Base-by-base conservation (phyloP, 1,284 basidiomycete genomes). In the Sanghuangporus baumii region DNA sequence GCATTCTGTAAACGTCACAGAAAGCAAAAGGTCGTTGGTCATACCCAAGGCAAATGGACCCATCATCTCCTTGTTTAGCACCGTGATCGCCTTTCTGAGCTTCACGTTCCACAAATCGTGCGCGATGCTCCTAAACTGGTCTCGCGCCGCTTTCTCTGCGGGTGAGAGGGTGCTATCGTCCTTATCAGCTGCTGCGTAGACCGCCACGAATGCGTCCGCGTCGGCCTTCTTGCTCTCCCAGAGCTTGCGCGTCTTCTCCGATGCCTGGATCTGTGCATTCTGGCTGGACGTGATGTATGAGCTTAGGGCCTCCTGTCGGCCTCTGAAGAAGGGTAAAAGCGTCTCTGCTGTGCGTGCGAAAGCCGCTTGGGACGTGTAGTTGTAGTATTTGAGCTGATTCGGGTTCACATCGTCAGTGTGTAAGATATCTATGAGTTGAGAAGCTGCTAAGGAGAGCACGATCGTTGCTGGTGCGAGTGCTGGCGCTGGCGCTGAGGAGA, bases 401-500 rank as follows among this genome's bases (percentile, higher is more conserved):
- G 86, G 86, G 65, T 83, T 76, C 0, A 78, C 82, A 1, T 74
- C 73, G 3, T 79, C 78, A 1, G 82, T 79, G 70, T 94, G 89
- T 12, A 86, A 74, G 1, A 92, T 74, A 0, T 81, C 79, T 66
- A 94, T 85, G 65, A 94, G 79, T 23, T 75, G 74, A 64, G 83
- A 84, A 54, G 83, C 85, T 5, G 78, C 73, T 4, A 80, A 75
- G 65, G 79, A 76, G 69, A 87, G 87, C 7, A 87, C 88, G 64
- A 94, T 85, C 0, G 93, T 94, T 0, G 92, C 90, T 0, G 93
- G 93, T 1, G 88, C 80, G 11, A 96, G 77, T 0, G 85, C 78
- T 0, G 91, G 92, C 0, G 93, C 90, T 0, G 93, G 92, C 2
- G 85, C 84, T 16, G 75, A 72, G 0, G 86, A 89, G 2, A 86